Evolutionary conservation across 768 basidiomycete genomes (phyloP).

Genomic region (Trametes gibbosa): DNA sequence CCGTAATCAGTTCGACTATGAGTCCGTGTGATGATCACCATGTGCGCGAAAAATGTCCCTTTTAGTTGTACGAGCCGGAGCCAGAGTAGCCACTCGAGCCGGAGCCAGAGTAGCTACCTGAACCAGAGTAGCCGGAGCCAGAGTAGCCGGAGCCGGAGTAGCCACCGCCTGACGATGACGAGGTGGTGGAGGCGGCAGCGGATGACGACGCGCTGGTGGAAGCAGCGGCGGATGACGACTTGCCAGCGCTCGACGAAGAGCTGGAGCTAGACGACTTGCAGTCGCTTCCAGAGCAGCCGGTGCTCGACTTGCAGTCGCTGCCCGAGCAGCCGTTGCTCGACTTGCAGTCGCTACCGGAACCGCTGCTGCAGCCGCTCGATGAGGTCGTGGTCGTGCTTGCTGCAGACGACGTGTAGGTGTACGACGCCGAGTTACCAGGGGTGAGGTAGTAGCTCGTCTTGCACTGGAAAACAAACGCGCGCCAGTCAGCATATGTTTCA

Average conservation of each 20-base stretch:
- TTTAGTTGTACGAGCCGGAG: background rate
- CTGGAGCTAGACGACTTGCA: slow-evolving; percentile 6
- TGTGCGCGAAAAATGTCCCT: slow-evolving; percentile 14
- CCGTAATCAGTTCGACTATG: slow-evolving; percentile 18
- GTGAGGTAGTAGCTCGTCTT: slow-evolving; percentile 54
- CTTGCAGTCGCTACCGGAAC: slow-evolving; percentile 7
- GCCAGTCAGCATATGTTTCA: background rate
- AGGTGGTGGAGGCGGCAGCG: slow-evolving; percentile 1
- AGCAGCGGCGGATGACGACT: background rate
- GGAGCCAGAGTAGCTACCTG: background rate
- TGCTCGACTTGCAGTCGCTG: background rate
- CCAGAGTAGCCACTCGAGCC: background rate
- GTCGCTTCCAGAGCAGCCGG: background rate
- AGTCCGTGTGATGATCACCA: slow-evolving; percentile 9
- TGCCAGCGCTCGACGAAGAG: background rate
- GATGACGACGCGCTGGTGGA: slow-evolving; percentile 10
- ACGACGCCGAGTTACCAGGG: slow-evolving; percentile 52
- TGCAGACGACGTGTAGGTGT: slow-evolving; percentile 33
- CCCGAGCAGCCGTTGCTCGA: background rate
- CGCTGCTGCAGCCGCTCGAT: slow-evolving; percentile 17
- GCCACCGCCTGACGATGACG: background rate
- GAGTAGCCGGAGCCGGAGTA: background rate
- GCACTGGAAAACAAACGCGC: slow-evolving; percentile 45
- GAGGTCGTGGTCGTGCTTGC: slow-evolving; percentile 10
- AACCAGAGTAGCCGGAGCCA: background rate